These are phyloP conservation scores for Phoma sp. DNA, from an alignment of 2,329 filamentous ascomycete species.

Conservation along the genomic window DNA sequence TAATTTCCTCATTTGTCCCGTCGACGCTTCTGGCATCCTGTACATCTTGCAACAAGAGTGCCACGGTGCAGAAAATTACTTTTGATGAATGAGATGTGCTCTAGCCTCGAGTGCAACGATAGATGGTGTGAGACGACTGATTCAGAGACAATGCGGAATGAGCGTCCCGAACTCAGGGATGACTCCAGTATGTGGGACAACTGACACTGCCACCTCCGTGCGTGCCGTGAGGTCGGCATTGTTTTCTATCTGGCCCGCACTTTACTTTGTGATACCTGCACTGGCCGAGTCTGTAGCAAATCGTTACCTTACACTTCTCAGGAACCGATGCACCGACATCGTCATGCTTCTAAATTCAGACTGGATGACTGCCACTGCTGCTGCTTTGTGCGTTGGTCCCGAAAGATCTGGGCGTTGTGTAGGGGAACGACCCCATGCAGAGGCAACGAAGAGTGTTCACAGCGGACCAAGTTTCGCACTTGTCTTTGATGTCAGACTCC, in stretches of 20 bases:
- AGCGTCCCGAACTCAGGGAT: conserved; percentile 1
- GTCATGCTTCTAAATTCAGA: neutral
- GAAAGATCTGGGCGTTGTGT: too few relatives aligned
- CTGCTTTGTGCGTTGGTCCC: too few relatives aligned
- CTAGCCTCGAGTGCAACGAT: neutral
- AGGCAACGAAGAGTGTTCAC: too few relatives aligned
- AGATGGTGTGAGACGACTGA: conserved; percentile 11
- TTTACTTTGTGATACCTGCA: neutral
- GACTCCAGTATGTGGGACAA: conserved; percentile 2
- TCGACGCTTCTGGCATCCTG: neutral
- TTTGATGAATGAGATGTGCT: neutral
- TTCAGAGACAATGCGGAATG: conserved; percentile 6
- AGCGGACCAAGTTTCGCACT: too few relatives aligned
- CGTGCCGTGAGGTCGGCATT: conserved; percentile 1
- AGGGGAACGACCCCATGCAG: too few relatives aligned
- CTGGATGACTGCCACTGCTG: too few relatives aligned
- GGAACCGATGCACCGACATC: neutral
- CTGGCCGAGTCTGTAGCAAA: neutral
- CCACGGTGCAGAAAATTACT: neutral
- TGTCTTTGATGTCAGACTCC: too few relatives aligned
- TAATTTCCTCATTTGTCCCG: neutral
- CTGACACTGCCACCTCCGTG: conserved; percentile 17
- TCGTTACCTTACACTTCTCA: neutral
- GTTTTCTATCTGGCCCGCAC: neutral
- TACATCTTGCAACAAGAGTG: neutral